Evolutionary conservation across 495 filamentous ascomycete species (phyloP).

Genomic region (Neurospora tetraspora): DNA sequence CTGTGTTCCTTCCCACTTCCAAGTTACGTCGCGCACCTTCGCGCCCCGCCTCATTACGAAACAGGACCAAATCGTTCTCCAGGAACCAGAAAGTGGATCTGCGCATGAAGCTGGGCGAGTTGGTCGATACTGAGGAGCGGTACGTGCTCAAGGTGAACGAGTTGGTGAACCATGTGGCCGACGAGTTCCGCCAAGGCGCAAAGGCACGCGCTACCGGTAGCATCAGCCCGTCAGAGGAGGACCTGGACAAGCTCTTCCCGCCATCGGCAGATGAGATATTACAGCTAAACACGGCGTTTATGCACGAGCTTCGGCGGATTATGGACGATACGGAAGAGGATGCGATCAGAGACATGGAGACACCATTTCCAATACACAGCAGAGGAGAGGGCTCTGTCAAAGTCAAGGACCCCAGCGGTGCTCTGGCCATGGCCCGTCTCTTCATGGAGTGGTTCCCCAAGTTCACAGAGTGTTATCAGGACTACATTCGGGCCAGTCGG

Average conservation of each 20-base stretch:
- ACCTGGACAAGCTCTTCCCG: conserved; percentile 71
- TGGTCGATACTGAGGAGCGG: conserved; percentile 87
- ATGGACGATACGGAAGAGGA: conserved; percentile 78
- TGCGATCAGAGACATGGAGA: conserved; percentile 57
- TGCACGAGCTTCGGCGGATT: conserved; percentile 60
- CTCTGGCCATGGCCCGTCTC: conserved; percentile 60
- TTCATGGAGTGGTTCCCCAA: conserved; percentile 84
- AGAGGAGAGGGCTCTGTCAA: conserved; percentile 44
- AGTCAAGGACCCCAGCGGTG: conserved; percentile 60
- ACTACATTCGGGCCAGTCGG: conserved; percentile 80
- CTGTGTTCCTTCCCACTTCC: conserved; percentile 78
- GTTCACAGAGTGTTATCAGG: conserved; percentile 79
- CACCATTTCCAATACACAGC: conserved; percentile 22
- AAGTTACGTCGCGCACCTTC: conserved; percentile 81
- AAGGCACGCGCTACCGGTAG: conserved; percentile 47
- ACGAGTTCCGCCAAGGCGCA: conserved; percentile 62
- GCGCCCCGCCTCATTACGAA: conserved; percentile 60
- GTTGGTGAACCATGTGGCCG: conserved; percentile 62
- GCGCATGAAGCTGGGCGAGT: conserved; percentile 79
- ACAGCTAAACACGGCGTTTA: conserved; percentile 66
- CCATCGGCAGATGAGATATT: conserved; percentile 66
- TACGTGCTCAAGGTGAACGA: conserved; percentile 82
- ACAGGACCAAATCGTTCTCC: conserved; percentile 59
- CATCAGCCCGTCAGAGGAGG: conserved; percentile 61
- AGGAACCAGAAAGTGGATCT: conserved; percentile 75